Evolutionary conservation across 768 basidiomycete species (phyloP), one percentile per base, ranked within the genome.

Genomic region (Chalciporus piperatus): DNA sequence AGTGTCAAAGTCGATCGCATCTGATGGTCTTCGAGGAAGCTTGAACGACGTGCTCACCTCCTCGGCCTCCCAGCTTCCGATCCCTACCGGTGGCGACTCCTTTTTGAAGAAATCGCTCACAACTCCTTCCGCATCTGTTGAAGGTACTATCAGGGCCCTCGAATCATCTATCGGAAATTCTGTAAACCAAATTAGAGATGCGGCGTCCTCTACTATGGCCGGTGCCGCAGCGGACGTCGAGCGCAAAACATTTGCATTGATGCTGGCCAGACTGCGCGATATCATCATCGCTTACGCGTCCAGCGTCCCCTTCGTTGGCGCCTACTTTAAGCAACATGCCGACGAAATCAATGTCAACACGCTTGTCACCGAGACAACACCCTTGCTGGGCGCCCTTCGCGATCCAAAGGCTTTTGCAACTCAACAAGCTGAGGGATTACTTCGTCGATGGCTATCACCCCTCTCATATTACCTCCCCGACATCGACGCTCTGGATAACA

Each of bases 351-450:
- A 30, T 40, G 35, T 22, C 6, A 45, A 54, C 22, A 6, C 45
- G 0, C 8, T 45, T 6, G 47, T 45, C n/a, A 62, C 52, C 9
- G 62, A 67, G 43, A 60, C 65, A 23, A 64, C 65, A 10, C 64
- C 62, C 40, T 48, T 65, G 14, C 47, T 67, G 1, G 65, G 55
- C n/a, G 52, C 50, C 12, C 19, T 67, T 50, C 59, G 41, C 13
- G 57, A 67, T 37, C 60, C 57, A 30, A 55, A 53, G 50, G 56
- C 48, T 39, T 65, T 64, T 30, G 65, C 56, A 8, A 56, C 54
- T 3, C 16, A 58, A 41, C 54, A 51, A 19, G 55, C 55, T 7
- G 52, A 61, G 20, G 65, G 55, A 20, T 17, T 64, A 0, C 30
- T 66, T 47, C 52, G 14, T 20, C 57, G 54, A 32, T 14, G 56